Evolutionary conservation across 2,329 filamentous ascomycete genomes (phyloP).

Genomic region (Parascedosporium putredinis): DNA sequence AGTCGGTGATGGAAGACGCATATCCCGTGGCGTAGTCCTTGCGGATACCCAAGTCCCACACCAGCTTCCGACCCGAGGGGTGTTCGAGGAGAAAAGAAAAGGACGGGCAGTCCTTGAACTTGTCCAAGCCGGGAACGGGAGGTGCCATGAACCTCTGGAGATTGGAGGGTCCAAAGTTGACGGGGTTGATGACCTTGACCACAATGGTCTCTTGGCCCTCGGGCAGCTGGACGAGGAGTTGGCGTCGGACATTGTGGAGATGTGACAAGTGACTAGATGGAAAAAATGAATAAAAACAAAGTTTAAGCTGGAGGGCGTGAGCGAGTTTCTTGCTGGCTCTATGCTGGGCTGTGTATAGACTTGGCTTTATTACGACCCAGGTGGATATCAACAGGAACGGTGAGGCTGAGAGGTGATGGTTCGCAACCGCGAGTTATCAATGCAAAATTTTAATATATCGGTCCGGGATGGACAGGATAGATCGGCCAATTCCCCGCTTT

Average conservation of each 20-base stretch:
- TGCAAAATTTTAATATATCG: neutral
- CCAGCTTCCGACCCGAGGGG: constrained; percentile 17
- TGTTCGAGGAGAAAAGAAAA: constrained; percentile 21
- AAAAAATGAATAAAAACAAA: too few relatives aligned
- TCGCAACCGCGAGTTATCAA: neutral
- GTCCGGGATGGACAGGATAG: too few relatives aligned
- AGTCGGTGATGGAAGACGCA: constrained; percentile 15
- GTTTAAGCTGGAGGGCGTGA: too few relatives aligned
- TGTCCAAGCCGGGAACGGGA: constrained; percentile 22
- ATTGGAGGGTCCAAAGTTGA: constrained; percentile 28
- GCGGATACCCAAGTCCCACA: constrained; percentile 21
- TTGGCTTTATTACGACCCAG: too few relatives aligned
- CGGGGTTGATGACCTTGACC: constrained; percentile 26
- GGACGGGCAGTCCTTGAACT: constrained; percentile 19
- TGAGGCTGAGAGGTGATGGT: neutral
- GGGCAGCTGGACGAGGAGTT: constrained; percentile 10
- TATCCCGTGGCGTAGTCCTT: constrained; percentile 19
- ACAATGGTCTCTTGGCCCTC: constrained; percentile 12
- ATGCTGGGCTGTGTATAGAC: too few relatives aligned
- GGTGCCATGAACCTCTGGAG: constrained; percentile 28
- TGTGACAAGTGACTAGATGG: too few relatives aligned
- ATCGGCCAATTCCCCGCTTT: too few relatives aligned
- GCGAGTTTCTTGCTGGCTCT: too few relatives aligned
- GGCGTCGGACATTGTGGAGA: neutral
- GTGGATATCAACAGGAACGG: too few relatives aligned